Conservation (phyloP, 148 eudicot genomes). For the Talinum fruticosum region DNA sequence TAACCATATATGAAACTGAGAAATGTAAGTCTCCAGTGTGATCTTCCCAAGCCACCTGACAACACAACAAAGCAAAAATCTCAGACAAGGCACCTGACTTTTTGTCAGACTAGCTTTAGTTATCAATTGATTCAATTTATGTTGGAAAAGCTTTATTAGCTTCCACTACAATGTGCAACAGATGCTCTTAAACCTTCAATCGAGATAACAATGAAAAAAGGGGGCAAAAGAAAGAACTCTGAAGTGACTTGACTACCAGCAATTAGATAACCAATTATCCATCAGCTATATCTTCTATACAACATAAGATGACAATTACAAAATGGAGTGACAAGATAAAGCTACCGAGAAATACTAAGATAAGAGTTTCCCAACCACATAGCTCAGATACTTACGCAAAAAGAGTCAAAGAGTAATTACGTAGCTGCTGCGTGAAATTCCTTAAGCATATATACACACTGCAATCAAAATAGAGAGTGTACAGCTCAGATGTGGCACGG, state of each 20-base stretch:
- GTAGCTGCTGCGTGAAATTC: slow-evolving; percentile 78
- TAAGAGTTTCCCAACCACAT: background rate
- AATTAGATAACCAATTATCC: background rate
- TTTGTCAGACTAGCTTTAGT: background rate
- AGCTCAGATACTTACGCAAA: slow-evolving; percentile 68
- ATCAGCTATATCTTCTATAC: background rate
- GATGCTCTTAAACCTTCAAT: background rate
- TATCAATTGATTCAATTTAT: slow-evolving; percentile 15
- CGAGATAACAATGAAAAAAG: background rate
- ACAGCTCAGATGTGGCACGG: slow-evolving; percentile 1
- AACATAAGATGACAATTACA: background rate
- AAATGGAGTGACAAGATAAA: background rate
- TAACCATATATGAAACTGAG: slow-evolving; percentile 98
- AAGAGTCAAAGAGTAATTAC: slow-evolving; percentile 74
- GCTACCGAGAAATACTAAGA: background rate
- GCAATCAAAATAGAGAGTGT: slow-evolving; percentile 27
- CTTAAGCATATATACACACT: slow-evolving; percentile 93
- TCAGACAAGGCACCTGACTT: slow-evolving; percentile 8
- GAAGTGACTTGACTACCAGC: background rate
- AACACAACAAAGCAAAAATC: slow-evolving; percentile 21
- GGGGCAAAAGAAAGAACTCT: background rate
- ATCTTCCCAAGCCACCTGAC: slow-evolving; percentile 96
- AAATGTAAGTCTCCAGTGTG: slow-evolving; percentile 95
- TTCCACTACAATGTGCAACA: background rate
- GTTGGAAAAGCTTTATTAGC: background rate